Conservation (phyloP, 140 eudicot species). For the Ambrosia hybrid region DNA sequence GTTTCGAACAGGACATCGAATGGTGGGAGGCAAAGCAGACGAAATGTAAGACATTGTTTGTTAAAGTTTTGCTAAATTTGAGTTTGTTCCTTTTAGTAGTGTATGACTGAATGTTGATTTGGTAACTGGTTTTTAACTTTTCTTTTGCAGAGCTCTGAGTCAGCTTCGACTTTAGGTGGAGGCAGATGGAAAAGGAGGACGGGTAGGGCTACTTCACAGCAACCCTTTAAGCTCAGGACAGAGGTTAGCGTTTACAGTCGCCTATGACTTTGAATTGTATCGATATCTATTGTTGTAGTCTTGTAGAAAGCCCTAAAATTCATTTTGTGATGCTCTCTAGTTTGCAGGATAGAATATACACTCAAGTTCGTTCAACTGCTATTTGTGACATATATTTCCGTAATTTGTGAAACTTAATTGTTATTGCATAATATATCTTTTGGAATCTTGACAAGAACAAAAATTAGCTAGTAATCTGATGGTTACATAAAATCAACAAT, state of each 20-base stretch:
- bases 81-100: conserved; percentile 8
- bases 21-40: conserved; percentile 67
- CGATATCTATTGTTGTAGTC: too few relatives aligned
- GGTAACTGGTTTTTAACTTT: conserved; percentile 5
- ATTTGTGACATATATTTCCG: conserved; percentile 1
- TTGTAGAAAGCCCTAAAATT: neutral
- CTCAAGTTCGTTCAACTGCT: neutral
- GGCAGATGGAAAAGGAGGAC: conserved; percentile 62
- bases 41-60: conserved; percentile 54
- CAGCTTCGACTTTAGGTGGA: conserved; percentile 54
- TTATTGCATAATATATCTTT: neutral
- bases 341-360: conserved; percentile 1
- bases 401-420: neutral
- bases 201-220: conserved; percentile 59
- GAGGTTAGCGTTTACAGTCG: conserved; percentile 54
- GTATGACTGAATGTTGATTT: neutral
- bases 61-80: conserved; percentile 1
- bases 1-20: conserved; percentile 47
- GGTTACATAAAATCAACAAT: neutral
- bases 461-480: neutral
- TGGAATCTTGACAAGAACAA: conserved; percentile 6
- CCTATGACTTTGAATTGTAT: neutral
- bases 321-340: neutral
- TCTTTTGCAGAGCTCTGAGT: conserved; percentile 60
- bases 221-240: conserved; percentile 79